Percentiles rank a stretch among this genome's conserved stretches.
phyloP scores from a whole-genome alignment of 2,329 filamentous ascomycete species.

The Paracorniculantispora psalliotae region DNA sequence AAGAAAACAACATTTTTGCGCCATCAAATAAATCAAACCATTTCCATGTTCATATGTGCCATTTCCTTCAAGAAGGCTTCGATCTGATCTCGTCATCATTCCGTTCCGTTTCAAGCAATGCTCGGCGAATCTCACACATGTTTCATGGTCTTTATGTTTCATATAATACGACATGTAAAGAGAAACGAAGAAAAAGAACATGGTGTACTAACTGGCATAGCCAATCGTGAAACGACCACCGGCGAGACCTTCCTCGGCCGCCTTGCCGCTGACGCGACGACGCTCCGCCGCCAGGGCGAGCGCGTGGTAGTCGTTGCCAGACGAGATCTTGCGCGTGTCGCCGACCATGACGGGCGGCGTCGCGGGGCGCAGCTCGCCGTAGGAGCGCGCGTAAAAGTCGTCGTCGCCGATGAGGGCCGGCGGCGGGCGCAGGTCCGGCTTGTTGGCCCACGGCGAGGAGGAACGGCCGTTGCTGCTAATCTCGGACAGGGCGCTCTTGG shows the following conservation, averaged over 20 bases:
- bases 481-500: conserved; percentile 36
- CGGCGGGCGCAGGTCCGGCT: conserved; percentile 24
- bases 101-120: conserved; percentile 13
- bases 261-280: conserved; percentile 67
- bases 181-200: background rate
- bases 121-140: no score
- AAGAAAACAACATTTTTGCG: background rate
- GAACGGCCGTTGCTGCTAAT: conserved; percentile 41
- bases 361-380: conserved; percentile 50
- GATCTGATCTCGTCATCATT: conserved; percentile 5
- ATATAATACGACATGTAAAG: background rate
- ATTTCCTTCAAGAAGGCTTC: background rate
- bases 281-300: conserved; percentile 33
- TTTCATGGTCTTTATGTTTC: no score
- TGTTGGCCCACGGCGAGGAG: conserved; percentile 22
- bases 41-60: conserved; percentile 18
- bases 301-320: conserved; percentile 51
- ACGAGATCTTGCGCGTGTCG: conserved; percentile 49
- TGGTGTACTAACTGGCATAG: background rate
- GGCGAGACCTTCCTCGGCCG: conserved; percentile 64
- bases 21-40: background rate
- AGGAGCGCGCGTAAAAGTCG: conserved; percentile 51
- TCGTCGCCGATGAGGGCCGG: conserved; percentile 47
- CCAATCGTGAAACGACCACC: conserved; percentile 19
- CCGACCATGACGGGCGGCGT: conserved; percentile 52